Conservation (phyloP, 495 filamentous ascomycete genomes). For the Tuber brumale region DNA sequence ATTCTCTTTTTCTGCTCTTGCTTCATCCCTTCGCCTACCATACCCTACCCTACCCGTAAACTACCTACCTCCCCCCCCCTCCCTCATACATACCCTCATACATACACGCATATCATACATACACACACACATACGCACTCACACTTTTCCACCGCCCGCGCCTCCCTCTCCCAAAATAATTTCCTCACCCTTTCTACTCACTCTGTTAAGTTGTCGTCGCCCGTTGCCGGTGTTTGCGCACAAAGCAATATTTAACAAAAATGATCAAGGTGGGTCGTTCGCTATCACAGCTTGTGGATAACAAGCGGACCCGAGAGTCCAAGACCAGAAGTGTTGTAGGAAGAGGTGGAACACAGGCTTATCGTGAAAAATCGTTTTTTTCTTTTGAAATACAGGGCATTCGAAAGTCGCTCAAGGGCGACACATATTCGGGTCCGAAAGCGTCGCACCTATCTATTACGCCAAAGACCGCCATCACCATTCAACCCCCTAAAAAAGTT, state of each 20-base stretch:
- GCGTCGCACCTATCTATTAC: slow-evolving; percentile 80
- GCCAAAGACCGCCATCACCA: slow-evolving; percentile 88
- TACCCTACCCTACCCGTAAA: background rate
- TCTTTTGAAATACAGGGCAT: slow-evolving; percentile 55
- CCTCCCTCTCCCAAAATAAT: background rate
- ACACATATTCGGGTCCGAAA: slow-evolving; percentile 49
- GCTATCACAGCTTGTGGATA: slow-evolving; percentile 39
- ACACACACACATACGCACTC: background rate
- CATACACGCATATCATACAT: background rate
- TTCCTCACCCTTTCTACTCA: background rate
- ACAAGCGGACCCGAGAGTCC: slow-evolving; percentile 32
- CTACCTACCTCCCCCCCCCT: background rate
- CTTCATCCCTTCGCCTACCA: slow-evolving; percentile 1
- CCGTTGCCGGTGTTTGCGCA: background rate
- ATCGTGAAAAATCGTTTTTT: slow-evolving; percentile 38
- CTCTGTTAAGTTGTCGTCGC: background rate
- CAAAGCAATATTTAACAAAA: slow-evolving; percentile 16
- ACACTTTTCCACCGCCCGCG: background rate
- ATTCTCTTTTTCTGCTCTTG: slow-evolving; percentile 8
- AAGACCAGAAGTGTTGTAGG: slow-evolving; percentile 22
- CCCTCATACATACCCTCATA: background rate
- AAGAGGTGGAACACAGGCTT: slow-evolving; percentile 37
- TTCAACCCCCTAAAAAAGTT: slow-evolving; percentile 95
- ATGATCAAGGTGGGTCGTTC: slow-evolving; percentile 43
- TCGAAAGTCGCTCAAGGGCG: slow-evolving; percentile 78